phyloP scores from a whole-genome alignment of 176 grass and related monocot genomes.

The Eremochloa ophiuroides region DNA sequence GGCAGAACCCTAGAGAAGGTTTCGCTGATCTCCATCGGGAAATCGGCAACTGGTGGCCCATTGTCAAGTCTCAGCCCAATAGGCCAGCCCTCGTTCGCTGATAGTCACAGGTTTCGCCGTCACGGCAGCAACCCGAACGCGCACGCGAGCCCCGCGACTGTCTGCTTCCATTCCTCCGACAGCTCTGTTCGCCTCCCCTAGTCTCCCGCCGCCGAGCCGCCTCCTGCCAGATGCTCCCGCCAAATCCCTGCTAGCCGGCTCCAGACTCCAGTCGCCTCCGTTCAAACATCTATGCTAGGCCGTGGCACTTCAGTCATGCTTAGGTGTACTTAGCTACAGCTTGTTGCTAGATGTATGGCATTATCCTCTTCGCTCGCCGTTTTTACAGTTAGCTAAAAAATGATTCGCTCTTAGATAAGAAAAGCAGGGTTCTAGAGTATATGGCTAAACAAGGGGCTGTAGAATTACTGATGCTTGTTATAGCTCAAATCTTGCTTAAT shows the following conservation, averaged over 20 bases:
- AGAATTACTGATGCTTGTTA: neutral
- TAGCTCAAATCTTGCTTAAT: neutral
- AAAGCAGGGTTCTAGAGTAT: neutral
- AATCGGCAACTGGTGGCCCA: neutral
- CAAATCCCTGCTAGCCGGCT: neutral
- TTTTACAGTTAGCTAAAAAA: neutral
- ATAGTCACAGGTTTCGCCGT: neutral
- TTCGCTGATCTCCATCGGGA: neutral
- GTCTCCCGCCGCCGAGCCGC: neutral
- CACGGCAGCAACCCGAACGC: neutral
- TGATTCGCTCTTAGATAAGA: neutral
- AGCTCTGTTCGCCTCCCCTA: neutral
- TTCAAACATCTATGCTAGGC: neutral
- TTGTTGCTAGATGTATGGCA: neutral
- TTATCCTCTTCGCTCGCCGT: neutral
- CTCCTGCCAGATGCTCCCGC: neutral
- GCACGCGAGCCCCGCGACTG: neutral
- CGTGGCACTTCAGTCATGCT: neutral
- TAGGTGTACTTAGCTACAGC: neutral
- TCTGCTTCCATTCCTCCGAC: neutral
- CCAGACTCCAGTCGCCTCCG: neutral
- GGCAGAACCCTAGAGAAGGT: neutral
- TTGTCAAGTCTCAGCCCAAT: neutral
- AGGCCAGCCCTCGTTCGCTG: neutral
- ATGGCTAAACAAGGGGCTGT: neutral